phyloP scores from a whole-genome alignment of 1,284 basidiomycete species.

The Irpex sp. region DNA sequence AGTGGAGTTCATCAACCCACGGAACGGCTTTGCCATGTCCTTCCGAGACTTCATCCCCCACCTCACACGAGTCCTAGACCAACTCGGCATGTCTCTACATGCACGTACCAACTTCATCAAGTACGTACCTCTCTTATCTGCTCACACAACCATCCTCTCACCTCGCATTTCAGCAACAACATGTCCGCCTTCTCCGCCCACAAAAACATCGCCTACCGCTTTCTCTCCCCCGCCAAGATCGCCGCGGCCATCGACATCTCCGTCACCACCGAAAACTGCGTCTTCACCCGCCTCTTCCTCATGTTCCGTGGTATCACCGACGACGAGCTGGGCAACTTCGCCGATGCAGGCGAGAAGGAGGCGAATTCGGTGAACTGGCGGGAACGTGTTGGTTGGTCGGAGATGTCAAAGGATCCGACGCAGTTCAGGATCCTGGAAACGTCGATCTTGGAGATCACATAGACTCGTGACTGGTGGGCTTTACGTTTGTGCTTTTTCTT shows the following conservation, averaged over 20 bases:
- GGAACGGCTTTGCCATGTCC: slow-evolving; percentile 79
- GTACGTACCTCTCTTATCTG: slow-evolving; percentile 35
- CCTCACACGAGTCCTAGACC: slow-evolving; percentile 70
- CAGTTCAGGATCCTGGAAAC: slow-evolving; percentile 76
- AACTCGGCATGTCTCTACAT: slow-evolving; percentile 74
- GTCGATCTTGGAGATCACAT: slow-evolving; percentile 63
- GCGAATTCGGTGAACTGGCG: slow-evolving; percentile 76
- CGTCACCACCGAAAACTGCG: slow-evolving; percentile 71
- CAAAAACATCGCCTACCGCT: slow-evolving; percentile 83
- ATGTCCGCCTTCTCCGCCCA: slow-evolving; percentile 66
- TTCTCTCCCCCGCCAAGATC: slow-evolving; percentile 70
- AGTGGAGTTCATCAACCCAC: slow-evolving; percentile 67
- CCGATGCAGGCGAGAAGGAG: slow-evolving; percentile 79
- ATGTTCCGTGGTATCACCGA: slow-evolving; percentile 79
- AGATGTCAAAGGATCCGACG: slow-evolving; percentile 66
- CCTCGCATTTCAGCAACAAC: slow-evolving; percentile 52
- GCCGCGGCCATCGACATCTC: slow-evolving; percentile 81
- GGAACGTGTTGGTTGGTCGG: slow-evolving; percentile 71
- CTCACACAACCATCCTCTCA: neutral
- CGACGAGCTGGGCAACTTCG: slow-evolving; percentile 69
- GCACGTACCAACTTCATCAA: slow-evolving; percentile 76
- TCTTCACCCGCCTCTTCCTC: slow-evolving; percentile 80
- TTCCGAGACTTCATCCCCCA: slow-evolving; percentile 75
- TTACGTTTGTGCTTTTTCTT: neutral
- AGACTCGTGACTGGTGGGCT: slow-evolving; percentile 6